phyloP scores from a whole-genome alignment of 2,329 filamentous ascomycete genomes.

The Xylariaceae sp. region DNA sequence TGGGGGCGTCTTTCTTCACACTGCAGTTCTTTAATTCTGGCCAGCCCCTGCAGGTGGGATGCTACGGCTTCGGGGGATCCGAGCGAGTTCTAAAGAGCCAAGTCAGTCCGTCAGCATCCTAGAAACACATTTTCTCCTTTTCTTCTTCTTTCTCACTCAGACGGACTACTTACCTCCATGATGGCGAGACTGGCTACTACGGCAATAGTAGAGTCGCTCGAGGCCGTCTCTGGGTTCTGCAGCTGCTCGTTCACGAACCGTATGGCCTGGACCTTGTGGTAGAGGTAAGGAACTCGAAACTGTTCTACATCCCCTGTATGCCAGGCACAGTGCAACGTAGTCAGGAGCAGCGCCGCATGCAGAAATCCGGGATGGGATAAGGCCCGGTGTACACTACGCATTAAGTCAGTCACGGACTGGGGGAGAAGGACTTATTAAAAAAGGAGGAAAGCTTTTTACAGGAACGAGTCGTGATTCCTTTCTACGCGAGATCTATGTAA shows the following conservation, averaged over 20 bases:
- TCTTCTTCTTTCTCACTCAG: background rate
- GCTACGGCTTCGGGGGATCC: constrained; percentile 41
- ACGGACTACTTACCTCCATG: constrained; percentile 35
- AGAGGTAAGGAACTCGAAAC: constrained; percentile 41
- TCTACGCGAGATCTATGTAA: constrained; percentile 38
- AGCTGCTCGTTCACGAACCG: constrained; percentile 42
- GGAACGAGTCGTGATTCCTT: constrained; percentile 33
- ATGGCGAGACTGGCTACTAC: constrained; percentile 41
- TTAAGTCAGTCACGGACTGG: constrained; percentile 1
- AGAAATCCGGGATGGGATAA: constrained; percentile 42
- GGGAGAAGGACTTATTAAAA: background rate
- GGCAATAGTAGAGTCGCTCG: constrained; percentile 40
- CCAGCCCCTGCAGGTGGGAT: constrained; percentile 39
- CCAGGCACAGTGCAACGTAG: constrained; percentile 43
- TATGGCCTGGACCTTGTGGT: constrained; percentile 44
- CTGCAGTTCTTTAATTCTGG: constrained; percentile 32
- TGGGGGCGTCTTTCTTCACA: constrained; percentile 26
- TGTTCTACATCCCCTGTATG: constrained; percentile 41
- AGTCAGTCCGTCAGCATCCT: constrained; percentile 8
- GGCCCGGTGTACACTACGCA: constrained; percentile 38
- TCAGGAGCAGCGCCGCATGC: constrained; percentile 42
- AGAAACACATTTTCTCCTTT: background rate
- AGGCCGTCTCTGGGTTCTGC: constrained; percentile 34
- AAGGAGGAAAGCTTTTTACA: constrained; percentile 22
- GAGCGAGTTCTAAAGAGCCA: constrained; percentile 35